phyloP scores from a whole-genome alignment of 2,329 filamentous ascomycete genomes.

The Rosellinia necatrix region DNA sequence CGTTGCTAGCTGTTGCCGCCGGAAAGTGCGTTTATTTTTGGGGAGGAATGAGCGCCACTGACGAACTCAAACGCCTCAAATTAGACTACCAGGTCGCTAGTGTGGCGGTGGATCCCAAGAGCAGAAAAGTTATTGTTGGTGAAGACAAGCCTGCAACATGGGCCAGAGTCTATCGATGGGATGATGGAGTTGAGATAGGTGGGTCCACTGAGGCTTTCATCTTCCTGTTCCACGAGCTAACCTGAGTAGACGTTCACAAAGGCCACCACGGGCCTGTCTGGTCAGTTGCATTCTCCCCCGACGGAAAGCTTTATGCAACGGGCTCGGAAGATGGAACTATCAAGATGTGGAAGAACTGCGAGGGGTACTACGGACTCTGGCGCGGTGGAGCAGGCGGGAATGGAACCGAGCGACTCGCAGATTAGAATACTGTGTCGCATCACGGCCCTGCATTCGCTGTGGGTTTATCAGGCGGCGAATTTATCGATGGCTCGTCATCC shows the following conservation, averaged over 20 bases:
- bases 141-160: constrained; percentile 88
- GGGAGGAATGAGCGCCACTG: constrained; percentile 72
- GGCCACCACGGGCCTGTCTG: constrained; percentile 97
- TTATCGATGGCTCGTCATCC: constrained; percentile 14
- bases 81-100: constrained; percentile 87
- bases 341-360: constrained; percentile 82
- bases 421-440: constrained; percentile 42
- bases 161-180: constrained; percentile 93
- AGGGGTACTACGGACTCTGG: constrained; percentile 69
- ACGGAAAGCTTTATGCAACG: constrained; percentile 94
- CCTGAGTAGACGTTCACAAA: constrained; percentile 77
- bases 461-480: constrained; percentile 11
- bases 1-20: constrained; percentile 86
- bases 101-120: constrained; percentile 82
- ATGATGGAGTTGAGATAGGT: constrained; percentile 79
- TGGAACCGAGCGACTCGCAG: constrained; percentile 41
- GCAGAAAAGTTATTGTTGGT: constrained; percentile 85
- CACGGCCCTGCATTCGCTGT: constrained; percentile 24
- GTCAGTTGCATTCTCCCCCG: constrained; percentile 92
- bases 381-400: constrained; percentile 49
- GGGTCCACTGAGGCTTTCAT: constrained; percentile 38
- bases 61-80: constrained; percentile 76
- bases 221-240: constrained; percentile 24
- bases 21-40: constrained; percentile 95
- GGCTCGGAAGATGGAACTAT: constrained; percentile 97